These are phyloP conservation scores for Phytomonas francai DNA, from an alignment of 208 protist genomes.

Conservation along the genomic window DNA sequence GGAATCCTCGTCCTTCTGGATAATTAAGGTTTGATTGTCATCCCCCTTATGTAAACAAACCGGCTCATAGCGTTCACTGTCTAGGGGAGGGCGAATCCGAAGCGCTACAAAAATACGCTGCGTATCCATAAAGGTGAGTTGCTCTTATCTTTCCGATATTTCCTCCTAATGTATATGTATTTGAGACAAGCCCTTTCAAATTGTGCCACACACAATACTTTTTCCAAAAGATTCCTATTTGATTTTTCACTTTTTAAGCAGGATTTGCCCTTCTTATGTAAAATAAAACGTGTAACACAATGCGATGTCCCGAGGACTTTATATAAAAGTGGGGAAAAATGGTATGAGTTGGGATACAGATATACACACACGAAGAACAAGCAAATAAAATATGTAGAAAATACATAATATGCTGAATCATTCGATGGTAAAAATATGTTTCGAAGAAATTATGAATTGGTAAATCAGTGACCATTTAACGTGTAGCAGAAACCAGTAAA, in stretches of 20 bases:
- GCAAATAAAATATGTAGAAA: neutral
- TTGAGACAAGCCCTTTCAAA: neutral
- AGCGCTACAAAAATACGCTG: constrained; percentile 75
- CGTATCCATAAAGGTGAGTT: constrained; percentile 33
- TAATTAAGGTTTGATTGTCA: constrained; percentile 66
- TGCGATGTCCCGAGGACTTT: neutral
- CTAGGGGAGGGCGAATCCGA: constrained; percentile 68
- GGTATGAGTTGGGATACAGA: neutral
- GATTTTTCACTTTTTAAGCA: no score
- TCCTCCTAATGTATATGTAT: constrained; percentile 3
- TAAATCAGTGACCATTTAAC: neutral
- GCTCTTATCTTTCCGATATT: constrained; percentile 10
- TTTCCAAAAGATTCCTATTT: no score
- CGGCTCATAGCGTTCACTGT: constrained; percentile 59
- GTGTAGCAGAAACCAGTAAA: constrained; percentile 9
- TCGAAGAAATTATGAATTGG: constrained; percentile 3
- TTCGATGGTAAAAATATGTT: neutral
- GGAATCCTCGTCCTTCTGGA: constrained; percentile 48
- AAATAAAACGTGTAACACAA: neutral
- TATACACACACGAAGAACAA: constrained; percentile 7
- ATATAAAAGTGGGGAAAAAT: constrained; percentile 11
- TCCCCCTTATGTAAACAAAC: constrained; percentile 61
- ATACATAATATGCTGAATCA: neutral
- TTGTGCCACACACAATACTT: neutral
- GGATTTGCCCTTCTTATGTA: neutral